A percentile compares a stretch with the other conserved stretches of the same genome.
These are phyloP conservation scores for Xanthoceras sorbifolium DNA, from an alignment of 345 rosid genomes.

Conservation along the genomic window DNA sequence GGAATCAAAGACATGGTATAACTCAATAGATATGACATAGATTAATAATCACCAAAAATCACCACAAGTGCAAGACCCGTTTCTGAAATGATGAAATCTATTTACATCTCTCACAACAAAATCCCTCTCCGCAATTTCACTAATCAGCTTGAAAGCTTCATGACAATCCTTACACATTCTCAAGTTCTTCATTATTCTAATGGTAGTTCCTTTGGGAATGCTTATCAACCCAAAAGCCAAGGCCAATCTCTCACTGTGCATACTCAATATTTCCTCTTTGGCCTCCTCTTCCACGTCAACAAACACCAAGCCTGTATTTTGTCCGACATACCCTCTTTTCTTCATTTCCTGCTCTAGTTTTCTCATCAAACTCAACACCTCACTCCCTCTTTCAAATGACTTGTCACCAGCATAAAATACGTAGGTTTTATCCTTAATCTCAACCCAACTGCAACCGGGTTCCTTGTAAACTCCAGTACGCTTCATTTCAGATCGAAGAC, in stretches of 20 bases:
- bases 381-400: slow-evolving; percentile 40
- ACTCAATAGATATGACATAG: not conserved
- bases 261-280: slow-evolving; percentile 47
- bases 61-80: slow-evolving; percentile 59
- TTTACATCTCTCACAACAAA: slow-evolving; percentile 71
- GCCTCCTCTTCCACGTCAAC: slow-evolving; percentile 73
- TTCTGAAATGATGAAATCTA: slow-evolving; percentile 68
- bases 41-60: slow-evolving; percentile 58
- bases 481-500: slow-evolving; percentile 65
- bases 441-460: slow-evolving; percentile 85
- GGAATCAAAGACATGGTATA: not conserved
- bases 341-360: slow-evolving; percentile 61
- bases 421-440: slow-evolving; percentile 46
- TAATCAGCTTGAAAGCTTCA: slow-evolving; percentile 65
- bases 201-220: slow-evolving; percentile 44
- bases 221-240: slow-evolving; percentile 57
- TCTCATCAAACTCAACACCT: slow-evolving; percentile 46
- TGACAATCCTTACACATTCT: slow-evolving; percentile 80
- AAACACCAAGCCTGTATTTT: slow-evolving; percentile 43
- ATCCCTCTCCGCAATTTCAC: slow-evolving; percentile 59
- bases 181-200: slow-evolving; percentile 67
- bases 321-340: slow-evolving; percentile 52
- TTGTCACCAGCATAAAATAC: slow-evolving; percentile 63
- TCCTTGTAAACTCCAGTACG: slow-evolving; percentile 58
- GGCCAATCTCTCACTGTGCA: slow-evolving; percentile 81